Evolutionary conservation across 1,284 basidiomycete species (phyloP).

Genomic region (Puccinia coronata): DNA sequence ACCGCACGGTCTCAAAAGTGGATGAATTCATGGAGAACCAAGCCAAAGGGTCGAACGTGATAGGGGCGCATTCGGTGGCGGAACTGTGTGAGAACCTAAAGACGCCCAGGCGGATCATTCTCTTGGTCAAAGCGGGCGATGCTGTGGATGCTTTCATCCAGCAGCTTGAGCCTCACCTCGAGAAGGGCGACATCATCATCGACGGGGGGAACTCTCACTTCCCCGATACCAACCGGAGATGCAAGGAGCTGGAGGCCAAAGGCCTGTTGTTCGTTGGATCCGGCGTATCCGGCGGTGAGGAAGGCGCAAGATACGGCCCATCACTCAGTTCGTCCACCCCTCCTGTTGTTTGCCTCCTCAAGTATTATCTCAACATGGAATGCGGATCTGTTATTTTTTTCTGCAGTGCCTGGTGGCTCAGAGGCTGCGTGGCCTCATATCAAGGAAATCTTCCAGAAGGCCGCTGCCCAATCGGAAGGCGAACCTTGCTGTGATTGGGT

Average conservation of each 20-base stretch:
- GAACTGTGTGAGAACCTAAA: constrained; percentile 70
- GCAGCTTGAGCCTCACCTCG: constrained; percentile 65
- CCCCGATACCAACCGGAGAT: constrained; percentile 94
- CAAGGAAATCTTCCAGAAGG: constrained; percentile 98
- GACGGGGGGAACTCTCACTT: constrained; percentile 99
- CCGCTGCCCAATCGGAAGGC: constrained; percentile 89
- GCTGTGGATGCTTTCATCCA: constrained; percentile 67
- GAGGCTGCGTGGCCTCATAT: constrained; percentile 91
- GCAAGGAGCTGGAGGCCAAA: constrained; percentile 87
- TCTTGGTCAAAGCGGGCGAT: constrained; percentile 77
- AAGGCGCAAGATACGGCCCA: constrained; percentile 95
- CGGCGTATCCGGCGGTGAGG: constrained; percentile 99
- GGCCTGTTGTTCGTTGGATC: constrained; percentile 96
- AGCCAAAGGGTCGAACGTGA: constrained; percentile 79
- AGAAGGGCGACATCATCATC: constrained; percentile 86
- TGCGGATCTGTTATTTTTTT: neutral
- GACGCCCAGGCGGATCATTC: constrained; percentile 75
- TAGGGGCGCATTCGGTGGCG: constrained; percentile 89
- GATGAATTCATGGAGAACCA: constrained; percentile 93
- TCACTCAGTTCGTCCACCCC: constrained; percentile 68
- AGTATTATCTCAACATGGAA: too few relatives aligned
- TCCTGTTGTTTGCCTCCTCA: constrained; percentile 1
- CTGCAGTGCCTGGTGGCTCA: constrained; percentile 85
- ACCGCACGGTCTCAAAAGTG: constrained; percentile 95
- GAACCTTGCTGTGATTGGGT: constrained; percentile 99